These are phyloP conservation scores for sorghum (Sorghum bicolor) DNA, from an alignment of 176 grass and related monocot species.

Conservation along the genomic window DNA sequence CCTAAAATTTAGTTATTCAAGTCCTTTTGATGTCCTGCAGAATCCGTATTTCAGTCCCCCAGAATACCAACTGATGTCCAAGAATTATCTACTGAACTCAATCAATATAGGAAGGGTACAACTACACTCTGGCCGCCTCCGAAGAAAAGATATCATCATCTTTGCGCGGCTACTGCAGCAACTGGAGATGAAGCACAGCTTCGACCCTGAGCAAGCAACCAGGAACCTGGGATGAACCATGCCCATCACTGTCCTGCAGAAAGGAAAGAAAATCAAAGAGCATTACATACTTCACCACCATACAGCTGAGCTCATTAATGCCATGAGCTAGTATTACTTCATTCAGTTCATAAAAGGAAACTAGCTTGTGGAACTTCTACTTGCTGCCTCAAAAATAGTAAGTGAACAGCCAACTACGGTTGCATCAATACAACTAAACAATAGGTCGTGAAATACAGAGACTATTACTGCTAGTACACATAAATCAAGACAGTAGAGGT, in stretches of 20 bases:
- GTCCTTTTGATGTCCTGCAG: constrained; percentile 8
- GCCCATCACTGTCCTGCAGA: constrained; percentile 33
- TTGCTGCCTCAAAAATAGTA: constrained; percentile 21
- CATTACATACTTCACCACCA: constrained; percentile 11
- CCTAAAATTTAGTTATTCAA: constrained; percentile 6
- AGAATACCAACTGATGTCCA: not conserved
- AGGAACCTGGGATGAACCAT: constrained; percentile 44
- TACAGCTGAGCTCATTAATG: not conserved
- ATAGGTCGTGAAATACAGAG: not conserved
- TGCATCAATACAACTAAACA: not conserved
- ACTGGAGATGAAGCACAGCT: constrained; percentile 36
- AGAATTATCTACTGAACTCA: constrained; percentile 24
- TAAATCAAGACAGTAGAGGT: not conserved
- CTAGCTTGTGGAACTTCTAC: constrained; percentile 3
- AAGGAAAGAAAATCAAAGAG: constrained; percentile 24
- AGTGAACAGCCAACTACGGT: not conserved
- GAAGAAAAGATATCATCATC: constrained; percentile 33
- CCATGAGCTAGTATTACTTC: not conserved
- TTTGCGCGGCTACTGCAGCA: constrained; percentile 10
- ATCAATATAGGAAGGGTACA: constrained; percentile 11
- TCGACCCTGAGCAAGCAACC: constrained; percentile 46
- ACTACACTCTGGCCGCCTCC: constrained; percentile 12
- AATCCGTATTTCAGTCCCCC: not conserved
- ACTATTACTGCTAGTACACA: not conserved
- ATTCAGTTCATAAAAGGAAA: constrained; percentile 17